Conservation (phyloP, 768 basidiomycete genomes). For the Pilatotrama ljubarskyi region DNA sequence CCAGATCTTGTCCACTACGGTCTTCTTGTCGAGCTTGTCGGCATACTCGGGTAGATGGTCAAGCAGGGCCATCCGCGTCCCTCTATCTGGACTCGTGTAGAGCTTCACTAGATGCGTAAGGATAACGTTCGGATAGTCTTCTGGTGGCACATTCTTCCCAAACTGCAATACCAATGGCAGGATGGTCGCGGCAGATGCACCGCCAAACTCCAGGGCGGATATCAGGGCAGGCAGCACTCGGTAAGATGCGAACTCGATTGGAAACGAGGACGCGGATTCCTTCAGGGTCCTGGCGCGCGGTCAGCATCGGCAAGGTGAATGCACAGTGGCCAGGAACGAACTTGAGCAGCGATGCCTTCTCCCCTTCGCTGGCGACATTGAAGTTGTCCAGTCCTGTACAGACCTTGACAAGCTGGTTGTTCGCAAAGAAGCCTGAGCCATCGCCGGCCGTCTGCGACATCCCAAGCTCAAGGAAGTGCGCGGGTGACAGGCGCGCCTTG, state of each 20-base stretch:
- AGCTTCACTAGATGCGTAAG: conserved; percentile 81
- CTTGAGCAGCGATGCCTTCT: conserved; percentile 75
- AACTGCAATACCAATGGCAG: conserved; percentile 84
- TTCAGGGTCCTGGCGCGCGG: conserved; percentile 60
- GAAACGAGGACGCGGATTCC: conserved; percentile 79
- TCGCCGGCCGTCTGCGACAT: conserved; percentile 63
- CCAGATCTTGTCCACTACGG: conserved; percentile 86
- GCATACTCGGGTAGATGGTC: conserved; percentile 83
- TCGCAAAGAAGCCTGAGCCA: conserved; percentile 74
- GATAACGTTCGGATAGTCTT: conserved; percentile 69
- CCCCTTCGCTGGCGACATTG: conserved; percentile 73
- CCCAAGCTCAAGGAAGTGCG: conserved; percentile 78
- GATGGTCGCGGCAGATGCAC: conserved; percentile 68
- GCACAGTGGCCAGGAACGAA: conserved; percentile 30
- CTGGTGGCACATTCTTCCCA: conserved; percentile 65
- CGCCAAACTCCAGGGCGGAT: conserved; percentile 75
- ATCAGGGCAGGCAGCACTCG: conserved; percentile 87
- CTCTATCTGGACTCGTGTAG: conserved; percentile 87
- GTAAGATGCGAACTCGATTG: conserved; percentile 80
- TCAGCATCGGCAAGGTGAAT: not conserved
- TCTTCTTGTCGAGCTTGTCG: conserved; percentile 84
- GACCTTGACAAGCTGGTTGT: conserved; percentile 81
- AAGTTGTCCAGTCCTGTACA: conserved; percentile 87
- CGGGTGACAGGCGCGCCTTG: conserved; percentile 72
- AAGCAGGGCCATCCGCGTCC: conserved; percentile 90